These are phyloP conservation scores for Torrubiellomyces zombiae DNA, from an alignment of 2,329 filamentous ascomycete species.

Conservation along the genomic window DNA sequence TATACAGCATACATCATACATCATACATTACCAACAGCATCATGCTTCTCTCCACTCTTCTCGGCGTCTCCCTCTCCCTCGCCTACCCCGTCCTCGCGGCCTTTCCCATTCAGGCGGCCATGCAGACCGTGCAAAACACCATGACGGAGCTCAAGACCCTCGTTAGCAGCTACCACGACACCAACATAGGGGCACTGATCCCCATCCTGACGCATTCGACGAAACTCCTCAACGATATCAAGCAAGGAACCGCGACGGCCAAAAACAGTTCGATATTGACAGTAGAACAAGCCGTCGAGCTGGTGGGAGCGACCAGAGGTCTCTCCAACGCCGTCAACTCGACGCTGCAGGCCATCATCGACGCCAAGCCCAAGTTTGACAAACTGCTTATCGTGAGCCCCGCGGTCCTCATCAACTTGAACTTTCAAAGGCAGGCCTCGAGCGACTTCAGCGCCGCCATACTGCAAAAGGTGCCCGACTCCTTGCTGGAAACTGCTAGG, in stretches of 20 bases:
- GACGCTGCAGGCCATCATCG: constrained; percentile 21
- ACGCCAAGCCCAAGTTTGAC: constrained; percentile 26
- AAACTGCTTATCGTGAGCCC: constrained; percentile 23
- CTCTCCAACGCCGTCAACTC: constrained; percentile 21
- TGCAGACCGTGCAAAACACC: constrained; percentile 16
- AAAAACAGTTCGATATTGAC: constrained; percentile 19
- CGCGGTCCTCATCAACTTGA: constrained; percentile 24
- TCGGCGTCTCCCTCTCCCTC: constrained; percentile 10
- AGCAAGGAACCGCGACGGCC: constrained; percentile 20
- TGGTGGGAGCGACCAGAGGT: constrained; percentile 18
- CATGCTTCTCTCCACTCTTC: constrained; percentile 10
- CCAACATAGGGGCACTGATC: constrained; percentile 18
- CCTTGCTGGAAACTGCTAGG: constrained; percentile 15
- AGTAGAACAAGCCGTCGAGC: constrained; percentile 18
- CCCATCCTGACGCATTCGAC: constrained; percentile 23
- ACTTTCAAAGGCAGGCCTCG: constrained; percentile 22
- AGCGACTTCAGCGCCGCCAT: constrained; percentile 20
- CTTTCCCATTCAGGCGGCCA: constrained; percentile 17
- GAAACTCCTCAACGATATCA: constrained; percentile 21
- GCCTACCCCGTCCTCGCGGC: constrained; percentile 13
- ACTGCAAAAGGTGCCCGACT: constrained; percentile 21
- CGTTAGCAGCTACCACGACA: constrained; percentile 21
- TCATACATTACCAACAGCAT: no score
- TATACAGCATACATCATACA: no score
- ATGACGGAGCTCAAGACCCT: constrained; percentile 17